These are phyloP conservation scores for Rosa persica DNA, from an alignment of 306 rosid species.

Conservation along the genomic window DNA sequence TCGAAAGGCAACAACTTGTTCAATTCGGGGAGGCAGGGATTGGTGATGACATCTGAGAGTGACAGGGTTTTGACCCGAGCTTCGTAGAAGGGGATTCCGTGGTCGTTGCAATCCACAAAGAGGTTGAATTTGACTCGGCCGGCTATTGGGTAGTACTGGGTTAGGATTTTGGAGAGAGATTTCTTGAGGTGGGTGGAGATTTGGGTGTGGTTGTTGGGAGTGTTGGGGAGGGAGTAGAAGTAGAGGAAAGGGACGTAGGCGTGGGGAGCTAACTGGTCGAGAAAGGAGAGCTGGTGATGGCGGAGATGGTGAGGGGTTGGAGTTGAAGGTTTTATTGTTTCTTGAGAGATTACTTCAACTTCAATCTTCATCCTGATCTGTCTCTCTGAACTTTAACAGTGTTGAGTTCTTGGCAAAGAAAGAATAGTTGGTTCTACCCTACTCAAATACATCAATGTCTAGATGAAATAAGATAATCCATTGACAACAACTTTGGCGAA, in stretches of 20 bases:
- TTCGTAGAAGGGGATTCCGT: conserved; percentile 45
- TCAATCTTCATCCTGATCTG: conserved; percentile 7
- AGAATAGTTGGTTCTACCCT: no score
- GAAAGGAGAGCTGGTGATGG: conserved; percentile 21
- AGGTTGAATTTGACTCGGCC: conserved; percentile 32
- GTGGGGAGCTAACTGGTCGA: conserved; percentile 31
- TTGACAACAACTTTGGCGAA: no score
- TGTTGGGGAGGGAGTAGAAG: conserved; percentile 31
- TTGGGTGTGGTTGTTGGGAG: conserved; percentile 33
- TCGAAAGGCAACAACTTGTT: conserved; percentile 45
- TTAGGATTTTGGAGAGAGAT: conserved; percentile 43
- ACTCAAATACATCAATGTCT: background rate
- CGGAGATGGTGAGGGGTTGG: conserved; percentile 31
- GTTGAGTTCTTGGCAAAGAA: background rate
- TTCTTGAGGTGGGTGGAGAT: conserved; percentile 36
- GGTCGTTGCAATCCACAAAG: conserved; percentile 45
- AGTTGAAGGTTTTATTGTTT: conserved; percentile 25
- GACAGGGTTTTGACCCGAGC: conserved; percentile 32
- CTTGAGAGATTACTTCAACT: conserved; percentile 22
- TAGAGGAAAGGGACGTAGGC: conserved; percentile 24
- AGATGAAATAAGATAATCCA: no score
- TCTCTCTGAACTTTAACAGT: background rate
- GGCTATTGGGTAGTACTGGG: conserved; percentile 42
- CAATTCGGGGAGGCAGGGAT: conserved; percentile 40
- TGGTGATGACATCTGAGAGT: conserved; percentile 29